Percentiles rank a stretch among this genome's conserved stretches.
phyloP scores from a whole-genome alignment of 139 green algal species.

The Chlamydomonas schloesseri region DNA sequence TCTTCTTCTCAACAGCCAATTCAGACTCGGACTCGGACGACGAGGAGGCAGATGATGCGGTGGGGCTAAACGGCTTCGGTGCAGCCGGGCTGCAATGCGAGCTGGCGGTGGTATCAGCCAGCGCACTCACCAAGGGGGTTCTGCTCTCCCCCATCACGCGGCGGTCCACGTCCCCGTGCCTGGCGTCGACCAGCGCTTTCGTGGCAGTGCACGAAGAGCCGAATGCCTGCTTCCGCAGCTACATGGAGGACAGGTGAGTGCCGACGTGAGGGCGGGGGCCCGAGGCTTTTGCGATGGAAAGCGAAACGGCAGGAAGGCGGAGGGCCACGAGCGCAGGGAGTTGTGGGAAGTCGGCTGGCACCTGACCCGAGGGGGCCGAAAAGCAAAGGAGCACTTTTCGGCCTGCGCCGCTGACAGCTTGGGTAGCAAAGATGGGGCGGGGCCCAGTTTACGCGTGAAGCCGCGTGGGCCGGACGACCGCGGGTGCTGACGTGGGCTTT shows the following conservation, averaged over 20 bases:
- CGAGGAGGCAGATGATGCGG: neutral
- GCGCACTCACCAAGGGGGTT: neutral
- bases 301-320: too few relatives aligned
- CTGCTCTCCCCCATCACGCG: constrained; percentile 18
- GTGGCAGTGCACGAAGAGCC: constrained; percentile 35
- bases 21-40: neutral
- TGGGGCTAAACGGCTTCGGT: neutral
- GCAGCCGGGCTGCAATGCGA: neutral
- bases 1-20: neutral
- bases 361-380: too few relatives aligned
- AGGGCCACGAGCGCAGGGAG: too few relatives aligned
- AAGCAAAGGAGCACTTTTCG: too few relatives aligned
- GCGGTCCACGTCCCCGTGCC: neutral
- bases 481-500: too few relatives aligned
- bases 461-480: too few relatives aligned
- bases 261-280: too few relatives aligned
- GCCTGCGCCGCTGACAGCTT: too few relatives aligned
- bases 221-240: constrained; percentile 13
- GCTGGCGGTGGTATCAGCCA: neutral
- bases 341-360: too few relatives aligned
- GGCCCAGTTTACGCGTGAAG: too few relatives aligned
- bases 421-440: too few relatives aligned
- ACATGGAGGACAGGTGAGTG: constrained; percentile 38
- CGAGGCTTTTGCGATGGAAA: too few relatives aligned
- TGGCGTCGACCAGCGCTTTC: neutral